Base-by-base conservation (phyloP, 2,329 filamentous ascomycete genomes). In the Colletotrichum trifolii region DNA sequence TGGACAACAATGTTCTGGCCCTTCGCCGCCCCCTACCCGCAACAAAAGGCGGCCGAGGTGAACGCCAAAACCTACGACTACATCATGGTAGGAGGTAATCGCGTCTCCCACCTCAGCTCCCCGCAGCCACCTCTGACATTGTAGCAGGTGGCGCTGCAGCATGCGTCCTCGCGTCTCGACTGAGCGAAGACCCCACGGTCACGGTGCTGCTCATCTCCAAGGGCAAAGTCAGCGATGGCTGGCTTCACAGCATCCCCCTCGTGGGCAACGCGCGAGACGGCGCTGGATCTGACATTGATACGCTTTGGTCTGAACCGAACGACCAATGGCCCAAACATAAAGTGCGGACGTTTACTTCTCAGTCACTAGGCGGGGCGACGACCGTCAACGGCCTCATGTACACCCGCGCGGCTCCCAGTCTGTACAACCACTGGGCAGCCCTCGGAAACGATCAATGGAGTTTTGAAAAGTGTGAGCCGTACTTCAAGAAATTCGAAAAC, bases 121-220 rank as follows among this genome's bases (percentile, higher is more conserved):
- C 15, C 39, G 25, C 15, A 12, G 1, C 33, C 10, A 25, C 25
- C 25, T 25, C 25, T 57, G 12, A 53, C 38, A 1, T 8, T 9
- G 8, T 36, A 43, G 43, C 48, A 73, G 80, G 81, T 45, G 82
- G 82, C 25, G 83, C 82, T 2, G 79, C 81, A 36, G 82, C 81
- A 35, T 82, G 81, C 71, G 79, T 80, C 2, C 64, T 84, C 54
- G 82, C 82, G 4, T 79, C 79, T 25, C 77, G 82, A 42, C 74
- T 85, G 1, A 77, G 73, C 12, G 77, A 80, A 60, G 74, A 78
- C 58, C 73, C 72, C 8, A 60, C 69, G n/a, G 71, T 76, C 13
- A 73, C 70, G 1, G 77, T 83, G 4, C 73, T 81, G 2, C 69
- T 82, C 4, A 61, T 81, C 10, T 78, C 81, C 64, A 74, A 73